Evolutionary conservation across 345 rosid genomes (phyloP).

Genomic region (Theobroma cacao): DNA sequence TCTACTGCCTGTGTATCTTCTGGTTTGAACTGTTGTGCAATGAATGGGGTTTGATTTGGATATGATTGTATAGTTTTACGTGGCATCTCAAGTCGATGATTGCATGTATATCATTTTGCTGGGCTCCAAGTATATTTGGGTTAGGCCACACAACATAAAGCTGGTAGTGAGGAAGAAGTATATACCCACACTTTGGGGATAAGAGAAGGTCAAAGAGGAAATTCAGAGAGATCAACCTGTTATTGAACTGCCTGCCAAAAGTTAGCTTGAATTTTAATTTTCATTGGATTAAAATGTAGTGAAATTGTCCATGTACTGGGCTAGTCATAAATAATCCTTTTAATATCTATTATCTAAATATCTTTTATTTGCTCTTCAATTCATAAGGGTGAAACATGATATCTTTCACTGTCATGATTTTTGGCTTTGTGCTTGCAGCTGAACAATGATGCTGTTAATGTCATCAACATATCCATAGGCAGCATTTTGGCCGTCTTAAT

Average conservation of each 20-base stretch:
- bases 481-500: conserved; percentile 80
- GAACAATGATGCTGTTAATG: conserved; percentile 82
- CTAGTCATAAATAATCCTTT: background rate
- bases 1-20: background rate
- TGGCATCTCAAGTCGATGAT: background rate
- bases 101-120: background rate
- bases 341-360: background rate
- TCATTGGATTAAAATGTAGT: background rate
- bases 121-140: background rate
- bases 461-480: conserved; percentile 89
- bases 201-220: background rate
- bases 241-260: background rate
- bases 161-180: background rate
- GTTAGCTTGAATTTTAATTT: background rate
- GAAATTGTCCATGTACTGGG: background rate
- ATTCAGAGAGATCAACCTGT: background rate
- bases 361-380: background rate
- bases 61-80: background rate
- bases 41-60: background rate
- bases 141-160: background rate
- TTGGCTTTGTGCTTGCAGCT: conserved; percentile 52
- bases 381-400: background rate
- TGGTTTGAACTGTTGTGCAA: background rate
- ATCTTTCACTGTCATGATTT: background rate
- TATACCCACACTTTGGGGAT: background rate